Evolutionary conservation across 257 asterid species (phyloP), one percentile per base, ranked within the genome.

Genomic region (Mentha longifolia): DNA sequence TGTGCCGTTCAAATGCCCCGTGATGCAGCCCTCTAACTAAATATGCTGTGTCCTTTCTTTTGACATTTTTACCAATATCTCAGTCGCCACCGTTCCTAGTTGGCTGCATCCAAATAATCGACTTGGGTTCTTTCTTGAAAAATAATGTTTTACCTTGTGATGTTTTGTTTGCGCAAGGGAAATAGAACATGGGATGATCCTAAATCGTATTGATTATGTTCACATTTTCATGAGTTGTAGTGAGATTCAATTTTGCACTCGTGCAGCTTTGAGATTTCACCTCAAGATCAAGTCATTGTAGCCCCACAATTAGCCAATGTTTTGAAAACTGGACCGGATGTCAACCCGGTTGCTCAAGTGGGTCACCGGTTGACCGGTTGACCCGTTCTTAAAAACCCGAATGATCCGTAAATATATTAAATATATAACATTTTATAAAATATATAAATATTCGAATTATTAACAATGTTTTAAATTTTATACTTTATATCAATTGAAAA

Each of bases 21-120:
- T 42, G 61, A 5, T 55, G 72, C 75, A 67, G 73, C 79, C 68
- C 16, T 31, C 37, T 58, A 25, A 16, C 72, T 60, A 67, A 16
- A 16, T 45, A 9, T 51, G 67, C 67, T 52, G 68, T 43, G 64
- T 37, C 54, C 52, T 52, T 50, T 64, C 15, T 43, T 22, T 39
- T 46, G 50, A 61, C 55, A 4, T 51, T 51, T 14, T 65, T 25
- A 45, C 25, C 43, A 17, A 31, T 67, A 69, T 66, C 47, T 31
- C 59, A 14, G 39, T 13, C 10, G 1, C 16, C 22, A 16, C 49
- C 22, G n/a, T 50, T 39, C 39, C 19, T 65, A 58, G 42, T 41
- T 19, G 41, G 57, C 58, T 68, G 75, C 70, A 17, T 67, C 47
- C 13, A 37, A 50, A 59, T 74, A 50, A 58, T 50, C 65, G 13